Evolutionary conservation across 345 rosid genomes (phyloP).

Genomic region (Gossypium mustelinum): DNA sequence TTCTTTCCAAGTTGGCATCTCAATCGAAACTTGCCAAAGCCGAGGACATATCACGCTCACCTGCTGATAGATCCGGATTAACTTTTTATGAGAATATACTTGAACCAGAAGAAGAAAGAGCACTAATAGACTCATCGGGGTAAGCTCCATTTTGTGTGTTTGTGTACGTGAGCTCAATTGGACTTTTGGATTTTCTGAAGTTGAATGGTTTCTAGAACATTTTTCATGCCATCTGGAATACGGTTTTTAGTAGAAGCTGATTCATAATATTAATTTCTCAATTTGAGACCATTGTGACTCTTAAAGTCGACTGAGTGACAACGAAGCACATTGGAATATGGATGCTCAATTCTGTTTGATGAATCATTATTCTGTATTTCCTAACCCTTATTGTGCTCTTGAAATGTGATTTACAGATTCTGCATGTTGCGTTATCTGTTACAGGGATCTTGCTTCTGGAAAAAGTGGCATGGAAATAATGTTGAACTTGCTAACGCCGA

Average conservation of each 20-base stretch:
- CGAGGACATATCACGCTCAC: conserved; percentile 29
- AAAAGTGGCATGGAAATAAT: conserved; percentile 72
- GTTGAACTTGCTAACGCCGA: conserved; percentile 45
- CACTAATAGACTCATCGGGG: conserved; percentile 52
- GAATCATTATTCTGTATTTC: background rate
- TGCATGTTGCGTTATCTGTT: conserved; percentile 12
- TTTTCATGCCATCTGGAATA: conserved; percentile 7
- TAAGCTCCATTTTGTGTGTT: conserved; percentile 27
- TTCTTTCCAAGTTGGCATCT: conserved; percentile 75
- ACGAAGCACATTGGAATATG: background rate
- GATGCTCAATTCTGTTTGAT: background rate
- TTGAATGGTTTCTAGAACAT: background rate
- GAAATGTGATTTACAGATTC: background rate
- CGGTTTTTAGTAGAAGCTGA: background rate
- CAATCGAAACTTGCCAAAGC: conserved; percentile 58
- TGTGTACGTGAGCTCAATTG: too few species aligned
- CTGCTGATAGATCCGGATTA: conserved; percentile 37
- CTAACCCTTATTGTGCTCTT: background rate
- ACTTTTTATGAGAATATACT: conserved; percentile 69
- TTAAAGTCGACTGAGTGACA: background rate
- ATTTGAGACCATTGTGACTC: background rate
- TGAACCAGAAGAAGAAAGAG: conserved; percentile 78
- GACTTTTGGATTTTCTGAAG: background rate
- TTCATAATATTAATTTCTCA: background rate
- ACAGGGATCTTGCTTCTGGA: conserved; percentile 47